These are phyloP conservation scores for Sextonia rubra DNA, from an alignment of 164 flowering plant genomes.

Conservation along the genomic window DNA sequence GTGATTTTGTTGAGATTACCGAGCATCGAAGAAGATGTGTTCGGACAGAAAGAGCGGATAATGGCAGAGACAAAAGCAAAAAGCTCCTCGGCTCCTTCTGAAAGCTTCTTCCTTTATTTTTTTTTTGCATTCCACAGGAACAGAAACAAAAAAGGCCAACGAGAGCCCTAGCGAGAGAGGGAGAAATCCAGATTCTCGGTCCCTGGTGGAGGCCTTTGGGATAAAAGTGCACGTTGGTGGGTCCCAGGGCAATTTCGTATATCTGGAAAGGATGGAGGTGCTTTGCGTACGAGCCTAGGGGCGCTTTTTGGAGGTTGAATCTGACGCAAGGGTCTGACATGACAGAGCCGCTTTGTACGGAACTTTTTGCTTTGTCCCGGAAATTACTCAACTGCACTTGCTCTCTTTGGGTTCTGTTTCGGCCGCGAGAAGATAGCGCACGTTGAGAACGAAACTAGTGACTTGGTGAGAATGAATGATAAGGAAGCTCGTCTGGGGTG, in stretches of 20 bases:
- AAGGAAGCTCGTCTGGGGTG: no score
- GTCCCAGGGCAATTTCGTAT: slow-evolving; percentile 1
- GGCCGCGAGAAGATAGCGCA: no score
- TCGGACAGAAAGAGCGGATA: not conserved
- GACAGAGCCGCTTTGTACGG: no score
- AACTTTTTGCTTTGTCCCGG: no score
- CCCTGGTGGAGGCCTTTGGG: slow-evolving; percentile 12
- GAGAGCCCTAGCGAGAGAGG: slow-evolving; percentile 2
- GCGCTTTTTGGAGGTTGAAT: no score
- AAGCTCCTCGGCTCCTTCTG: not conserved
- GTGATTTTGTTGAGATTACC: slow-evolving; percentile 9
- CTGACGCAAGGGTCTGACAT: no score
- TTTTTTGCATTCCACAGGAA: not conserved
- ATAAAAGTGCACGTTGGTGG: slow-evolving; percentile 11
- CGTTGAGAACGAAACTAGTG: no score
- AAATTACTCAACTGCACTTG: no score
- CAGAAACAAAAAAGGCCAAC: not conserved
- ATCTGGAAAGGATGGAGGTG: not conserved
- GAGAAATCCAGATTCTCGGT: slow-evolving; percentile 5
- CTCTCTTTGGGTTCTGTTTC: no score
- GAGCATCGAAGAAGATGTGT: not conserved
- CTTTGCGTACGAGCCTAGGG: not conserved
- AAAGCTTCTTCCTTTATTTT: no score
- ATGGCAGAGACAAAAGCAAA: not conserved
- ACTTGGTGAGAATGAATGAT: no score